Base-by-base conservation (phyloP, 352 stramenopile genomes). In the Phytophthora kernoviae region DNA sequence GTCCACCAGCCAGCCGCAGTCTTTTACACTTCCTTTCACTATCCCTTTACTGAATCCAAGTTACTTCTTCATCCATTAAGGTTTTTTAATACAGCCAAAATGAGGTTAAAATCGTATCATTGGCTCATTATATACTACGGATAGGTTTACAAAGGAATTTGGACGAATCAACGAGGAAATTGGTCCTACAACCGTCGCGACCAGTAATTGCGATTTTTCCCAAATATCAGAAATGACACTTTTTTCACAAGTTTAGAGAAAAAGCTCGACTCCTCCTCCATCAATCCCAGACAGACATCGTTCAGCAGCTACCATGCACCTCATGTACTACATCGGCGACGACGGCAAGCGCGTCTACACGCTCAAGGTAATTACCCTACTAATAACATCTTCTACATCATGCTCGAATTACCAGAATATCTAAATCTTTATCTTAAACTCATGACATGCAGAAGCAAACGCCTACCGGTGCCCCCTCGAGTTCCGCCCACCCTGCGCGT, bases 311-410 rank as follows among this genome's bases (percentile, higher is more conserved):
- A 88, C 57, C 58, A 99, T 99, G 97, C 97, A 99, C 84, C 91
- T 99, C 64, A 99, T 99, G 97, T 99, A 98, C 80, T 99, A 99
- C 84, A 70, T 98, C 39, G 94, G 98, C 68, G 80, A 73, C 17
- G 87, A 93, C 73, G 97, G 97, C 69, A 99, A 99, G 79, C 87
- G 97, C 47, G 94, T 99, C 17, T 99, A 99, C 85, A 99, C 97
- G 64, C 93, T 99, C 26, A 99, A 99, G 91, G 93, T 98, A 76
- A 46, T 83, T 63, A 7, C 11, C 15, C 5, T 49, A 15, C 26
- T 47, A 11, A 32, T 27, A 36, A 10, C n/a, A 27, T 5, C 17
- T 10, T 26, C n/a, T 17, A 4, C 21, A n/a, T 6, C 3, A 30
- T 30, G 24, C 3, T 30, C 24, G 24, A 30, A 30, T 30, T 30